Base-by-base conservation (phyloP, 768 basidiomycete species). In the Russula dissimulans region DNA sequence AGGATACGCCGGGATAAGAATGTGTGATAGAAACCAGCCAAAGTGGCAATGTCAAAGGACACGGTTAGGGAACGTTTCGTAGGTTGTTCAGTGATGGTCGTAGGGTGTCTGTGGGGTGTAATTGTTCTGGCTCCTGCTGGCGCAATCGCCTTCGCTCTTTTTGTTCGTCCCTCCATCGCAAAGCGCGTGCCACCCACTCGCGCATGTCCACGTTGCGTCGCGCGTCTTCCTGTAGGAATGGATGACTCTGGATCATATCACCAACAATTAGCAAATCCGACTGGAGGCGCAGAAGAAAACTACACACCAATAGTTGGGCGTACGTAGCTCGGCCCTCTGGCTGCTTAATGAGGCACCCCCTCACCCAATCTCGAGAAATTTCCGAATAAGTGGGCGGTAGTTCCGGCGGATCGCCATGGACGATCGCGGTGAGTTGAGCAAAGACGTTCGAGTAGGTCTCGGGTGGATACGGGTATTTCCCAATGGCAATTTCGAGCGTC, bases 381-480 rank as follows among this genome's bases (percentile, higher is more conserved):
- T 81, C 77, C 42, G 80, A 79, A 72, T 85, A 91, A 1, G 75
- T 76, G 1, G 83, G 79, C 18, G 95, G 95, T 36, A 99, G 75
- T 39, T 83, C 84, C 4, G 95, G 95, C 10, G 94, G 88, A 57
- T 93, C 90, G 0, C 94, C 95, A 64, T 97, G 86, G 3, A 99
- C 94, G 63, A 99, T 99, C 4, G 95, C 95, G n/a, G 87, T 91
- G 43, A 89, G 75, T 70, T 99, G 95, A 2, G 95, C 95, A 73
- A 99, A 97, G 15, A 97, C 94, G 71, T 97, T 97, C 60, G 85
- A 83, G 71, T 97, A 99, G 7, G 93, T 95, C 75, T 98, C 95
- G 31, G 95, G 95, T 34, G 95, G 95, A 69, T 97, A 99, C 2
- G 95, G 95, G 72, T 99, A 98, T 69, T 82, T 73, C 69, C 88